Evolutionary conservation across 176 grass and related monocot species (phyloP), one percentile per base, ranked within the genome.

Genomic region (Triticum turgidum): DNA sequence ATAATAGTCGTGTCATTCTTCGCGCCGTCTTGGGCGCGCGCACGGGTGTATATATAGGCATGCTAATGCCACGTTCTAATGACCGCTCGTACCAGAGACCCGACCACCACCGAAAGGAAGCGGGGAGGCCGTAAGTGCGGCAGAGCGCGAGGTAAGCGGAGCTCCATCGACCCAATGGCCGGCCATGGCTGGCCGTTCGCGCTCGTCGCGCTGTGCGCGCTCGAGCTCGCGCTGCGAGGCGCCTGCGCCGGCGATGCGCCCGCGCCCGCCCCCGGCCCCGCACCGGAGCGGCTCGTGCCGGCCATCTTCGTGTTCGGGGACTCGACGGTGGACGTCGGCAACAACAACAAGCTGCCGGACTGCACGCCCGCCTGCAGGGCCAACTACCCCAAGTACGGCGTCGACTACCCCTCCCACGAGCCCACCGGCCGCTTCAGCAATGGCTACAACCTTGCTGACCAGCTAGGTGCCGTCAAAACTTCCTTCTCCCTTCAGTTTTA

Each of bases 361-460:
- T 86, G 78, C 77, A 4, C 0, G 0, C 6, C 20, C 17, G 7
- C 9, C 0, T 91, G 88, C 41, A 91, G 77, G 81, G 93, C 96
- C 15, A 78, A 96, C 81, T 86, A 90, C 63, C 90, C 87, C 5
- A 73, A 32, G 58, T 89, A 85, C 41, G 96, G 96, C 63, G 15
- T 96, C 20, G 93, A 98, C 84, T 98, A 94, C 77, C 80, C 70
- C 22, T 17, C 64, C 12, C 49, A 73, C 0, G 33, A 61, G 34
- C 85, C 93, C 29, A 98, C 96, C 5, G 93, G 93, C 9, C 87
- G 96, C 65, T 98, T 98, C 85, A 98, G 93, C 86, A 98, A 98
- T 17, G 94, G 94, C 73, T 81, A 91, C 76, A 98, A 96, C 79
- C 21, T 91, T 52, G 83, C 94, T 17, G 96, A 98, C 61, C 91